Percentiles rank a stretch among this genome's conserved stretches.
Evolutionary conservation across 2,329 filamentous ascomycete genomes (phyloP).

Genomic region (Pseudogymnoascus sp.): DNA sequence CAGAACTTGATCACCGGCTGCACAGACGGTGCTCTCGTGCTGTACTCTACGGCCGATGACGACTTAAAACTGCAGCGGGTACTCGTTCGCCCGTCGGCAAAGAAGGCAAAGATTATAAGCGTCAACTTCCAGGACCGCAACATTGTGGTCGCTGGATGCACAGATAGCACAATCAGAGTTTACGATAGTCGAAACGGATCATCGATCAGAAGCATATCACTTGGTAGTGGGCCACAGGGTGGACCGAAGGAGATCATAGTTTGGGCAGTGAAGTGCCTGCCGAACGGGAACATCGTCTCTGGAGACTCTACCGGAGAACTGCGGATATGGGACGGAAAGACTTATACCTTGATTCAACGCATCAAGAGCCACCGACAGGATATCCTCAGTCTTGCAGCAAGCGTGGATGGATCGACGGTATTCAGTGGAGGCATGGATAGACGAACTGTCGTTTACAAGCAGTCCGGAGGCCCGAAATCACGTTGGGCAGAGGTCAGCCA

Average conservation of each 20-base stretch:
- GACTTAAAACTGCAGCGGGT: conserved; percentile 74
- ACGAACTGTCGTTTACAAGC: conserved; percentile 75
- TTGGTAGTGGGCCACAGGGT: conserved; percentile 70
- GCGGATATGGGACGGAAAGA: conserved; percentile 88
- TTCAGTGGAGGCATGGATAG: conserved; percentile 90
- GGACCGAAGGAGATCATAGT: conserved; percentile 81
- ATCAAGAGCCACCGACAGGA: conserved; percentile 85
- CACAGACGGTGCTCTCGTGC: conserved; percentile 79
- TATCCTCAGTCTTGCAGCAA: conserved; percentile 78
- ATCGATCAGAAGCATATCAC: conserved; percentile 71
- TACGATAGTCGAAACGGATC: conserved; percentile 78
- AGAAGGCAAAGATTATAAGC: conserved; percentile 83
- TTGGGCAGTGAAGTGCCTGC: conserved; percentile 85
- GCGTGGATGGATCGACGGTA: conserved; percentile 71
- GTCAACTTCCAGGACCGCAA: conserved; percentile 82
- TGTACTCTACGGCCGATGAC: conserved; percentile 79
- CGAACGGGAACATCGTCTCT: conserved; percentile 83
- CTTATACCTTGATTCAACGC: conserved; percentile 79
- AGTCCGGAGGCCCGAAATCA: conserved; percentile 49
- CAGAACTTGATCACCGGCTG: conserved; percentile 79
- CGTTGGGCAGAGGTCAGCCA: conserved; percentile 85
- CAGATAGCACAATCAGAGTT: conserved; percentile 89
- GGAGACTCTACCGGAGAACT: conserved; percentile 93
- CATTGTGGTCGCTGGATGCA: conserved; percentile 80
- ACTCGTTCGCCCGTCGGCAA: conserved; percentile 68